A percentile compares a stretch with the other conserved stretches of the same genome.
phyloP scores from a whole-genome alignment of 352 stramenopile genomes.

The Pythium graminicola region DNA sequence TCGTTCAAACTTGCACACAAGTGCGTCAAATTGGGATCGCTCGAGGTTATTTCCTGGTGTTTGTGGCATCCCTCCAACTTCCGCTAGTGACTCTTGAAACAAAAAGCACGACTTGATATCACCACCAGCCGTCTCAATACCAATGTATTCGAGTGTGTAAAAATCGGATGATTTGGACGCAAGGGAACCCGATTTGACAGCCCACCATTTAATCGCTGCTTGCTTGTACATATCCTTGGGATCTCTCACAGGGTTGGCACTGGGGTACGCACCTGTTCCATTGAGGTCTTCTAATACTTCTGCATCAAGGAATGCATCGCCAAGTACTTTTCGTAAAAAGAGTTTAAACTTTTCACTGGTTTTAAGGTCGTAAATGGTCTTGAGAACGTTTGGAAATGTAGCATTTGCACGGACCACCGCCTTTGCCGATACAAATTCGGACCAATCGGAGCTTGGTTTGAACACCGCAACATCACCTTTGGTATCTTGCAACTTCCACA shows the following conservation, averaged over 20 bases:
- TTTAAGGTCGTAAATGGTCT: conserved; percentile 81
- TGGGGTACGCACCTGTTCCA: conserved; percentile 70
- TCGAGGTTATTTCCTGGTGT: conserved; percentile 75
- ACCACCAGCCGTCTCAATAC: conserved; percentile 63
- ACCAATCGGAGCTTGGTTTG: conserved; percentile 83
- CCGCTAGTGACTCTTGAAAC: conserved; percentile 79
- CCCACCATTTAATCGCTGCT: conserved; percentile 85
- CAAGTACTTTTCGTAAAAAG: conserved; percentile 75
- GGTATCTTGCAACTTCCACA: conserved; percentile 76
- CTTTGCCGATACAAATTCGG: conserved; percentile 79
- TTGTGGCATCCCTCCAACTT: conserved; percentile 77
- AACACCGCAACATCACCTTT: conserved; percentile 79
- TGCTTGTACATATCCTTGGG: conserved; percentile 80
- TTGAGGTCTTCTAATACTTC: conserved; percentile 82
- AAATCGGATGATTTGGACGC: conserved; percentile 81
- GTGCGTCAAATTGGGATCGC: conserved; percentile 73
- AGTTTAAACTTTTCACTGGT: conserved; percentile 80
- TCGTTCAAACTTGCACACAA: conserved; percentile 85
- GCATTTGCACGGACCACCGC: conserved; percentile 72
- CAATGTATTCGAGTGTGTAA: conserved; percentile 85
- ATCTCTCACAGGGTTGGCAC: conserved; percentile 59
- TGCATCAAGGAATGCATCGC: conserved; percentile 77
- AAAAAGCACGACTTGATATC: conserved; percentile 81
- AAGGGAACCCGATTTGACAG: conserved; percentile 73
- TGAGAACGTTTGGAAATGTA: conserved; percentile 73